Evolutionary conservation across 495 filamentous ascomycete genomes (phyloP), one percentile per base, ranked within the genome.

Genomic region (Neurospora terricola): DNA sequence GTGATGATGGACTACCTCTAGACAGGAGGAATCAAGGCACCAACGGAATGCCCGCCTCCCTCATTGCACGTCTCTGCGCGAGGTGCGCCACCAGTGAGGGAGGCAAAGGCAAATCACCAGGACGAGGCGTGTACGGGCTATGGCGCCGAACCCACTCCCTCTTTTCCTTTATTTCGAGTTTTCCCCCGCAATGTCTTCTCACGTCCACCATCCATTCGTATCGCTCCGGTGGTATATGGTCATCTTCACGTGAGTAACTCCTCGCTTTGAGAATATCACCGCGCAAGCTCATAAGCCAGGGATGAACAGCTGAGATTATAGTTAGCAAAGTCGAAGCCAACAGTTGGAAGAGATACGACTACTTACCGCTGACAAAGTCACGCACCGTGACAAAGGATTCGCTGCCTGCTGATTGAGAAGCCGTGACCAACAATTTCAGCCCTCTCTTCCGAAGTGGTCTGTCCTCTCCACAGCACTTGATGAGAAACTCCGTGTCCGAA

Each of bases 271-370:
- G 0, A 40, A 74, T 68, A 42, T 72, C 73, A 21, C 7, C 34
- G 21, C 70, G 73, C 59, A 74, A 72, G 42, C 70, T 43, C 73
- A 72, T 74, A 38, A 74, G 73, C 73, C 73, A 74, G 38, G 73
- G 69, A 72, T 74, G 73, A 27, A 74, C 70, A 71, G 45, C 73
- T 74, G 23, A 68, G 27, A 23, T 59, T n/a, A 27, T 71, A 12
- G 14, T 30, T 66, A 59, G 40, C 3, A 38, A 38, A 38, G 27
- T 16, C 16, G 10, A n/a, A 39, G 36, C 2, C 34, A 36, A 38
- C 4, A 18, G 0, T 30, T 62, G 37, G 36, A 48, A 38, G 42
- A 27, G 5, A 27, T 2, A 23, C 9, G 21, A 2, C 4, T 16
- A 48, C 72, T 71, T 43, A 74, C 73, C 73, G 62, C 73, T 72